Evolutionary conservation across 352 stramenopile genomes (phyloP), one percentile per base, ranked within the genome.

Genomic region (Globisporangium nagaii): DNA sequence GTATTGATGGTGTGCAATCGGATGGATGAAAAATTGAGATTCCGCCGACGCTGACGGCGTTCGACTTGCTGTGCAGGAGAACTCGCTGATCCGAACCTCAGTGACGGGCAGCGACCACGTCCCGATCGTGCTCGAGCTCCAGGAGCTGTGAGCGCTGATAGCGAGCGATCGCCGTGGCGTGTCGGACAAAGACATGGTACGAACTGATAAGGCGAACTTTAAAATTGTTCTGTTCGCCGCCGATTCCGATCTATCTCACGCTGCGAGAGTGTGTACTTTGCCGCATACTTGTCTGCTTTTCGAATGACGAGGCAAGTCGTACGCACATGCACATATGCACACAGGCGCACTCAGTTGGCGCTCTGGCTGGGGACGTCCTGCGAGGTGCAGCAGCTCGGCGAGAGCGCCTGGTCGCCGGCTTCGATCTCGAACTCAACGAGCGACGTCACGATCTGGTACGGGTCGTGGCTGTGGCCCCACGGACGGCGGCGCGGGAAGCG

Each of bases 31-130:
- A n/a, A n/a, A n/a, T n/a, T n/a, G n/a, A n/a, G n/a, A n/a, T n/a
- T n/a, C n/a, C n/a, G n/a, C n/a, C n/a, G n/a, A n/a, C n/a, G n/a
- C n/a, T n/a, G n/a, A n/a, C 40, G 62, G n/a, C 32, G 9, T 55
- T 28, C 39, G 58, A 39, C 27, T 30, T 56, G 20, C 22, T 24
- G 17, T 27, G 9, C 54, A 86, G 70, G 57, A 78, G 37, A 60
- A 67, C 41, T 82, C 84, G 15, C 81, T 71, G 45, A 87, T 94
- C 37, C 78, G 84, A 15, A 59, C 71, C 31, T 60, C 61, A 46
- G 79, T 94, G 27, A 68, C 62, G 8, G 84, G 84, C 17, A 92
- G 81, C 64, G 84, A 94, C 50, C 84, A 94, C 56, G 70, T 92
- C 17, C 84, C 84, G 7, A 78, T 94, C 44, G 80, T 76, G 3